These are phyloP conservation scores for Castanospermum australe DNA, from an alignment of 306 rosid genomes.

Conservation along the genomic window DNA sequence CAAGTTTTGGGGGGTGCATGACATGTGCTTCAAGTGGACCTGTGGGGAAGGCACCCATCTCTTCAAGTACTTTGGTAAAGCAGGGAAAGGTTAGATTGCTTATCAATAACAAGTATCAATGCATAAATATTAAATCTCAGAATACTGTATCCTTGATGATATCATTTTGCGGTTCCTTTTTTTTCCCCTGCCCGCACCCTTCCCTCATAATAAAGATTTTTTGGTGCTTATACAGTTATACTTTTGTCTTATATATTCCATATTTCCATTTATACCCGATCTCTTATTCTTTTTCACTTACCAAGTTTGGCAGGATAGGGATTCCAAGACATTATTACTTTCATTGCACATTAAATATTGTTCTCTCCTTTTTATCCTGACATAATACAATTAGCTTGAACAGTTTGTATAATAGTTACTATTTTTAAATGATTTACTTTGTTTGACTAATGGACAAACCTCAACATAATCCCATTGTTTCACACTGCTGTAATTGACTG, in stretches of 20 bases:
- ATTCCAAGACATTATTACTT: neutral
- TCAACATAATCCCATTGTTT: neutral
- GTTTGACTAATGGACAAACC: neutral
- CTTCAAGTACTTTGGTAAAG: slow-evolving; percentile 36
- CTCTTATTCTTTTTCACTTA: neutral
- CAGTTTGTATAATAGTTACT: neutral
- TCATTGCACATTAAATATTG: neutral
- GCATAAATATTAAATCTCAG: neutral
- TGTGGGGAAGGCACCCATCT: slow-evolving; percentile 43
- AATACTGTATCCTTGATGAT: neutral
- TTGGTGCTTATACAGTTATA: neutral
- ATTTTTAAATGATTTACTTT: neutral
- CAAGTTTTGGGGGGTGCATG: slow-evolving; percentile 41
- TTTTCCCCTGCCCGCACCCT: neutral
- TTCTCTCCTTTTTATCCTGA: neutral
- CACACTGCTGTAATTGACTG: neutral
- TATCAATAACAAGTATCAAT: slow-evolving; percentile 1
- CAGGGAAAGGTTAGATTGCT: slow-evolving; percentile 49
- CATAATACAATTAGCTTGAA: neutral
- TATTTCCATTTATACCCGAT: neutral
- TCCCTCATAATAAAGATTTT: neutral
- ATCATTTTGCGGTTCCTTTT: neutral
- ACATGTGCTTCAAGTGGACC: slow-evolving; percentile 42
- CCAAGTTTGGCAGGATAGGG: neutral
- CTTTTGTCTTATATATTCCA: neutral